These are phyloP conservation scores for Dioscorea alata DNA, from an alignment of 106 monocot genomes.

Conservation along the genomic window DNA sequence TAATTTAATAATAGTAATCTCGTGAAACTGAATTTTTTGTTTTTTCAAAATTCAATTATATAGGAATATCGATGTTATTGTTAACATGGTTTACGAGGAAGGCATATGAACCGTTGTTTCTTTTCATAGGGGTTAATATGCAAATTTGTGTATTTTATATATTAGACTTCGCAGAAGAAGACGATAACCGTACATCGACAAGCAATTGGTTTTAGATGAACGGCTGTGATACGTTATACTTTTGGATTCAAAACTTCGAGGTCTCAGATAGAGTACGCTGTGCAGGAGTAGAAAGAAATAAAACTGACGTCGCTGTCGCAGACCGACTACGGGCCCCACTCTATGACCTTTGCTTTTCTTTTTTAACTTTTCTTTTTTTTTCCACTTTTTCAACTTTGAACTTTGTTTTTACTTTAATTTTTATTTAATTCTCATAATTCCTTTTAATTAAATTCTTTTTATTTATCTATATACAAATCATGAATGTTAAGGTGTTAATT, in stretches of 20 bases:
- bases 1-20: too few relatives aligned
- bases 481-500: too few relatives aligned
- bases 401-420: too few relatives aligned
- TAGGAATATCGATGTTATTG: too few relatives aligned
- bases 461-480: too few relatives aligned
- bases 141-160: not conserved
- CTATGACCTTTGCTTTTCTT: not conserved
- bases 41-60: too few relatives aligned
- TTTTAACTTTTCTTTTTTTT: not conserved
- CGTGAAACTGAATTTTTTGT: too few relatives aligned
- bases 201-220: not conserved
- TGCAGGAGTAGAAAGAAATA: not conserved
- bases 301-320: conserved; percentile 1
- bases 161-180: not conserved
- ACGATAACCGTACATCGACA: not conserved
- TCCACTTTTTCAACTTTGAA: not conserved
- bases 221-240: not conserved
- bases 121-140: not conserved
- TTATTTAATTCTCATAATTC: too few relatives aligned
- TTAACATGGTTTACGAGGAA: too few relatives aligned
- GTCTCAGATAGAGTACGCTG: not conserved
- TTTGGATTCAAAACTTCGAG: not conserved
- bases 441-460: too few relatives aligned
- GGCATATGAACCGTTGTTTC: too few relatives aligned
- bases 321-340: not conserved